These are phyloP conservation scores for Alnus rubra DNA, from an alignment of 306 rosid genomes.

Conservation along the genomic window DNA sequence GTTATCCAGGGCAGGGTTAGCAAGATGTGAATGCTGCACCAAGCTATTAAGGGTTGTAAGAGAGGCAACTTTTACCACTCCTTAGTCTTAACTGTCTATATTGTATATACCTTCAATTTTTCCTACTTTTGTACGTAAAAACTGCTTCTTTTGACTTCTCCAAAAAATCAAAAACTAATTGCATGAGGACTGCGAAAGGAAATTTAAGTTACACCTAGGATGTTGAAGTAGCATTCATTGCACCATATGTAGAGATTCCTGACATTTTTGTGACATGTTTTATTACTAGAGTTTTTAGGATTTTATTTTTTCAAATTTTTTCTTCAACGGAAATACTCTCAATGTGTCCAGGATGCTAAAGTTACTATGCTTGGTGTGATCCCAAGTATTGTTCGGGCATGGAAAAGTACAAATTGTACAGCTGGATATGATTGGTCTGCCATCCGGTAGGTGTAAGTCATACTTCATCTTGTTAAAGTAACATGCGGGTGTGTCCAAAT, in stretches of 20 bases:
- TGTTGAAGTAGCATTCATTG: not conserved
- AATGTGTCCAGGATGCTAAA: constrained; percentile 57
- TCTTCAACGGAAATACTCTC: not conserved
- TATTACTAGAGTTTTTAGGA: not conserved
- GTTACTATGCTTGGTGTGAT: constrained; percentile 97
- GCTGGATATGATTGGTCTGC: constrained; percentile 85
- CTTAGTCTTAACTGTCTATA: not conserved
- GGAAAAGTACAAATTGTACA: constrained; percentile 72
- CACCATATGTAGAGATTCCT: not conserved
- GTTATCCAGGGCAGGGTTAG: no score
- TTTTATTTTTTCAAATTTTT: constrained; percentile 1
- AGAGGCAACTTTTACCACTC: not conserved
- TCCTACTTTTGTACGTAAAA: not conserved
- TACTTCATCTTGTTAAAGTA: constrained; percentile 17
- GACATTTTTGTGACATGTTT: not conserved
- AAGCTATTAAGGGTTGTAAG: not conserved
- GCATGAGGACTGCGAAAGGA: not conserved
- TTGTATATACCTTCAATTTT: not conserved
- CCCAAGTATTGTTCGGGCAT: constrained; percentile 87
- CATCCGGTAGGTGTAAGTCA: constrained; percentile 64
- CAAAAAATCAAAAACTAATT: not conserved
- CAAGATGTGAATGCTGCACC: not conserved
- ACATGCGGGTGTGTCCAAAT: constrained; percentile 15
- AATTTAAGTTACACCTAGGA: not conserved
- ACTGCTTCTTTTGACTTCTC: not conserved